Evolutionary conservation across 2,329 filamentous ascomycete species (phyloP), one percentile per base, ranked within the genome.

Genomic region (Pestalotiopsis sp.): DNA sequence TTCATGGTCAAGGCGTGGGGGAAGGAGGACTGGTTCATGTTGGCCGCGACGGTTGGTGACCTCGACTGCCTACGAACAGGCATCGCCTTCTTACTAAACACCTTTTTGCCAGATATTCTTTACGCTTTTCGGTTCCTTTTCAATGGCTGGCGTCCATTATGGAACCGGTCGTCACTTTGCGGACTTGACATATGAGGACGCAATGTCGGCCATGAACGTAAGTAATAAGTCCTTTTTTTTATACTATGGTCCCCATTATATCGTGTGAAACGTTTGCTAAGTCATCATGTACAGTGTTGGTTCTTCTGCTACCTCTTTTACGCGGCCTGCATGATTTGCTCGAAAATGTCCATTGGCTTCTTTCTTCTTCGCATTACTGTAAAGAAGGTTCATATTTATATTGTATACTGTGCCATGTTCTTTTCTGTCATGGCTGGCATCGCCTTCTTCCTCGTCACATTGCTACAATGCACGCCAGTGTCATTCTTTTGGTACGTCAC

Each of bases 321-420:
- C 61, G 68, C 68, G 41, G 20, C 62, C 17, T 70, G 69, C 45
- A 73, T 72, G 70, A 72, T 73, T 36, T 20, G 49, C 31, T 71
- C 68, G 9, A 73, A 74, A 45, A 61, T 70, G n/a, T 74, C 73
- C 14, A 71, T 74, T 38, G 71, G 69, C 45, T 59, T 68, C 20
- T 74, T 74, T 59, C 69, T 74, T 27, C 68, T 74, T 7, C 73
- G 73, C n/a, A 70, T 74, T 31, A 71, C 73, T 4, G 67, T 70
- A 7, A 59, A 69, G 49, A 65, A 68, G 57, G 13, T 67, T n/a
- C 71, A 74, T 41, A 66, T 61, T n/a, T 68, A 27, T 13, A 73
- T 72, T 63, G 69, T 74, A 20, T 72, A 72, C 57, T 55, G 45
- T 52, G 70, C 68, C 20, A 59, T 71, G 31, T 59, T 64, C 7